Evolutionary conservation across 345 rosid species (phyloP).

Genomic region (Rhodamnia argentea): DNA sequence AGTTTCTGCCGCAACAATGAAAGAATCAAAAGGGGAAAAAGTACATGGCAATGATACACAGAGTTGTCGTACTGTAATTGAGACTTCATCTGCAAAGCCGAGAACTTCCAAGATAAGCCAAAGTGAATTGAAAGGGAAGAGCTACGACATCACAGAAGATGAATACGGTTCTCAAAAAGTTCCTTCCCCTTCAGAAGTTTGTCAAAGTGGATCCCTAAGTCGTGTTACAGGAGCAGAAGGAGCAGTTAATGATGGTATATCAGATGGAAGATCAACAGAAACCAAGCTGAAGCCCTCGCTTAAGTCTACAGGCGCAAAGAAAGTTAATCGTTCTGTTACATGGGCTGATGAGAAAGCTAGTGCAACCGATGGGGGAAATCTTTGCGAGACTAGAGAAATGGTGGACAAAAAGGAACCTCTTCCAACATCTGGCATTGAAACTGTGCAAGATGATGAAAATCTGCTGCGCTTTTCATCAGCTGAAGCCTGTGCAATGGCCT

Average conservation of each 20-base stretch:
- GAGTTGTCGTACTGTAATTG: conserved; percentile 1
- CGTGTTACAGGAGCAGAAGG: conserved; percentile 10
- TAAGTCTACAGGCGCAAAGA: conserved; percentile 43
- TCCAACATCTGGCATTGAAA: conserved; percentile 2
- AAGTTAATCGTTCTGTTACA: conserved; percentile 46
- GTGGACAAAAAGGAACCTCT: conserved; percentile 11
- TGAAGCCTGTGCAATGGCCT: conserved; percentile 67
- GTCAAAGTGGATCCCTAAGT: conserved; percentile 6
- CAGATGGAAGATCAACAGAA: conserved; percentile 17
- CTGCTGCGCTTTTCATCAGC: conserved; percentile 47
- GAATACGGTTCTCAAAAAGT: conserved; percentile 5
- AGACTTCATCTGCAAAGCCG: conserved; percentile 19
- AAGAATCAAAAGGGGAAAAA: conserved; percentile 9
- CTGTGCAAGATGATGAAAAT: conserved; percentile 11
- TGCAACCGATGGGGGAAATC: conserved; percentile 23
- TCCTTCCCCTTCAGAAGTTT: conserved; percentile 23
- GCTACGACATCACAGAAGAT: conserved; percentile 5
- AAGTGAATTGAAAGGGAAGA: conserved; percentile 14
- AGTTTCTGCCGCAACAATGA: conserved; percentile 9
- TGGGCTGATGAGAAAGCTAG: conserved; percentile 72
- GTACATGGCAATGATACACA: conserved; percentile 8
- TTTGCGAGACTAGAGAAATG: conserved; percentile 41
- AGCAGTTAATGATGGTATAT: conserved; percentile 10
- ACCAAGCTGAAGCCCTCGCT: conserved; percentile 50
- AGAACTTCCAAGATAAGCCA: neutral